Conservation (phyloP, 495 filamentous ascomycete genomes). For the Aspergillus sclerotioniger region DNA sequence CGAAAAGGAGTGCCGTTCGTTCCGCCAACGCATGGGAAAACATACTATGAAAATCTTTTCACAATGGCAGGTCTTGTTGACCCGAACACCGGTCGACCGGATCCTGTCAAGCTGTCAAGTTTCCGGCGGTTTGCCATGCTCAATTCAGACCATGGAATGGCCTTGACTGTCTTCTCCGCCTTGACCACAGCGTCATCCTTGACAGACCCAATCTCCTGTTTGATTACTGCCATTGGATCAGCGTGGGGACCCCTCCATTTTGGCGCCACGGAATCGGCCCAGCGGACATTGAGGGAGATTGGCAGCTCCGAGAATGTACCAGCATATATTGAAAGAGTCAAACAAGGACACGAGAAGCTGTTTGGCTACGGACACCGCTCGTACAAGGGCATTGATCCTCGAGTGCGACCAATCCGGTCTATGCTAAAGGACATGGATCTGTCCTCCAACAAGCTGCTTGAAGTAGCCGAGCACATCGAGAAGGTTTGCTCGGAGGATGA, state of each 20-base stretch:
- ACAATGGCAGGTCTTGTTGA: constrained; percentile 32
- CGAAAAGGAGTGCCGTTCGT: constrained; percentile 23
- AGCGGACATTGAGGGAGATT: constrained; percentile 46
- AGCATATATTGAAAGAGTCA: constrained; percentile 49
- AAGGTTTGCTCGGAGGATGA: constrained; percentile 46
- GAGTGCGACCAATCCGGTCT: constrained; percentile 44
- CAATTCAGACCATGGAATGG: constrained; percentile 39
- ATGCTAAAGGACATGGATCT: constrained; percentile 42
- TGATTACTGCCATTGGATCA: constrained; percentile 48
- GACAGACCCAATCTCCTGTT: constrained; percentile 37
- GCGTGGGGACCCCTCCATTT: constrained; percentile 58
- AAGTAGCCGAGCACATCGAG: constrained; percentile 52
- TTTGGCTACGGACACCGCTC: constrained; percentile 62
- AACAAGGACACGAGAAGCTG: constrained; percentile 48
- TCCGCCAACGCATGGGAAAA: constrained; percentile 17
- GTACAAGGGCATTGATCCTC: constrained; percentile 54
- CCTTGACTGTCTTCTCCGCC: constrained; percentile 30
- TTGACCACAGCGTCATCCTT: constrained; percentile 35
- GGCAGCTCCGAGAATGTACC: constrained; percentile 46
- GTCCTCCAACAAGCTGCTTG: constrained; percentile 42
- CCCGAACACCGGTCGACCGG: constrained; percentile 12
- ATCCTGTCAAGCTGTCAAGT: constrained; percentile 25
- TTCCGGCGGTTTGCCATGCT: constrained; percentile 36
- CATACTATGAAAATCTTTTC: constrained; percentile 37
- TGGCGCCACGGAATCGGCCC: constrained; percentile 57